Evolutionary conservation across 2,329 filamentous ascomycete species (phyloP), one percentile per base, ranked within the genome.

Genomic region (Xylariaceae sp.): DNA sequence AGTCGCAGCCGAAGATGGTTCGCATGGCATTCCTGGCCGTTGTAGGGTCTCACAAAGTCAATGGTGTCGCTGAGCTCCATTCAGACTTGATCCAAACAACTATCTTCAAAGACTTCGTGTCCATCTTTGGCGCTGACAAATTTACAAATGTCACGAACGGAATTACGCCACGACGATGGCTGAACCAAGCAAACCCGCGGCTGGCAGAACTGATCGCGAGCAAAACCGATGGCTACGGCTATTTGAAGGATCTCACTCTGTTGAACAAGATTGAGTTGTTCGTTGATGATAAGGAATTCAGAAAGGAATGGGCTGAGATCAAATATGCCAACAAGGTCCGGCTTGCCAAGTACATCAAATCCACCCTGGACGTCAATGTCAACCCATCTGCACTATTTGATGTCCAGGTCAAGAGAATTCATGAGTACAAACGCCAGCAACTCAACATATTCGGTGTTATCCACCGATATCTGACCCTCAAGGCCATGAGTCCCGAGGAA

Each of bases 101-200:
- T n/a, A 95, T 98, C 57, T 97, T 98, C 82, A 96, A 93, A 68
- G 93, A 98, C 67, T 98, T 98, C 68, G 92, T 98, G 48, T 79
- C 82, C 58, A 88, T 98, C 54, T 98, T 93, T 60, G 93, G 93
- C 3, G 85, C 86, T 0, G 93, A 98, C 76, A 96, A 96, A 68
- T 98, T 98, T 69, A 95, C 88, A 47, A 98, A 98, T 60, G 92
- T 98, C 54, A 98, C 93, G 54, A 98, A 98, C 66, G 93, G 93
- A 48, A 94, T 98, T 64, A 98, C 93, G 1, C 93, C 93, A 10
- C 81, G 93, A 60, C 81, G 93, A 64, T 98, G 93, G 93, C 76
- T 98, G 47, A 91, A 98, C 72, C 93, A 98, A 68, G 93, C 93
- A 49, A 98, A 98, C 66, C 93, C 92, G 10, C 82, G 86, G 45